Base-by-base conservation (phyloP, 164 flowering plant species). In the Platanus orientalis region DNA sequence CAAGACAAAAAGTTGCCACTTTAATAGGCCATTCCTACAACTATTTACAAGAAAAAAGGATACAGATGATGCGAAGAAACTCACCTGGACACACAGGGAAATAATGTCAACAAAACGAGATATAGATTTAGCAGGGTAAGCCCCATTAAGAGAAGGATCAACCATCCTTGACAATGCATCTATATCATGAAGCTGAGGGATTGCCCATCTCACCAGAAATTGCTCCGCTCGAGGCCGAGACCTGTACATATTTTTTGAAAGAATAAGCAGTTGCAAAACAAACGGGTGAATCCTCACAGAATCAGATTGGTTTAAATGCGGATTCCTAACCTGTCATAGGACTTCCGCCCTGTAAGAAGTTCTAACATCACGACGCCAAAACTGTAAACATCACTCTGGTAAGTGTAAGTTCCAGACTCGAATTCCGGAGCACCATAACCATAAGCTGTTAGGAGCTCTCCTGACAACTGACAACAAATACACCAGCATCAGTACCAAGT, bases 341-440 rank as follows among this genome's bases (percentile, higher is more conserved):
- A 76, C 73, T 77, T 86, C 48, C 97, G 76, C 40, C 97, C 99
- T 3, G 99, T 91, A 58, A 94, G 80, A 45, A 94, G 88, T 77
- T 94, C 99, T 52, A 94, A 66, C 96, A 94, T 88, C 50, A 94
- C 96, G 48, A 89, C 96, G 28, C 99, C 99, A 81, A 94, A 91
- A 71, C 97, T 91, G 79, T 88, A 94, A 47, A 94, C 92, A 76
- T 94, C 99, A 80, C 96, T 91, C 73, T 80, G 71, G 30, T 56
- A 50, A 52, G 93, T 89, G 72, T 89, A 94, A 53, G 78, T 78
- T 63, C 95, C 97, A 6, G 84, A 76, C 69, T 91, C 95, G 45
- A 79, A 86, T 67, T 91, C 96, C 32, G 99, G 99, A 53, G 96
- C 96, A 21, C 88, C 85, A 69, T 89, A 94, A 23, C 96, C 94